A percentile compares a stretch with the other conserved stretches of the same genome.
These are phyloP conservation scores for Thelonectria rubi DNA, from an alignment of 2,329 filamentous ascomycete species.

Conservation along the genomic window DNA sequence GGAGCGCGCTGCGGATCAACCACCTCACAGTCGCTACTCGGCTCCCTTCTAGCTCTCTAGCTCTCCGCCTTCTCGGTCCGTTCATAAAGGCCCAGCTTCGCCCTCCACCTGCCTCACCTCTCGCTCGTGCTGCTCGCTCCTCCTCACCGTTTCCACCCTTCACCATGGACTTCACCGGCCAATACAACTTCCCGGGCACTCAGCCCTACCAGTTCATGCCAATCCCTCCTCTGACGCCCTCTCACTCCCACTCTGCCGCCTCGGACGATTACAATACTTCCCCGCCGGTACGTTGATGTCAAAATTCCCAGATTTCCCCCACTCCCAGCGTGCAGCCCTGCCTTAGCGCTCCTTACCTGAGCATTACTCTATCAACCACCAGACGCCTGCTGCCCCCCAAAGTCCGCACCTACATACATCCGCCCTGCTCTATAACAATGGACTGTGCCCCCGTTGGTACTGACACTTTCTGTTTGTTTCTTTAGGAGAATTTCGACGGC, in stretches of 20 bases:
- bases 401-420: conserved; percentile 29
- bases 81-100: conserved; percentile 19
- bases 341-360: conserved; percentile 47
- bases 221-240: conserved; percentile 63
- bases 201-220: conserved; percentile 65
- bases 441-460: conserved; percentile 19
- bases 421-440: conserved; percentile 30
- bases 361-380: conserved; percentile 46
- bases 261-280: conserved; percentile 66
- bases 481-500: conserved; percentile 61
- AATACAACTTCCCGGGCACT: conserved; percentile 58
- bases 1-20: conserved; percentile 11
- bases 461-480: conserved; percentile 29
- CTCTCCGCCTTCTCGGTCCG: conserved; percentile 10
- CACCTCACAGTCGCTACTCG: neutral
- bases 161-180: conserved; percentile 62
- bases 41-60: neutral
- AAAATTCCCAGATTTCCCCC: conserved; percentile 39
- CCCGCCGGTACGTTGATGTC: conserved; percentile 59
- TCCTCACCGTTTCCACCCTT: conserved; percentile 13
- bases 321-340: conserved; percentile 39
- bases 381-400: conserved; percentile 22
- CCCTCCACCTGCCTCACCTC: conserved; percentile 3
- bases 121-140: conserved; percentile 25
- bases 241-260: conserved; percentile 62